Percentiles rank a stretch among this genome's conserved stretches.
Conservation (phyloP, 2,329 filamentous ascomycete species). For the Xylaria sp. region DNA sequence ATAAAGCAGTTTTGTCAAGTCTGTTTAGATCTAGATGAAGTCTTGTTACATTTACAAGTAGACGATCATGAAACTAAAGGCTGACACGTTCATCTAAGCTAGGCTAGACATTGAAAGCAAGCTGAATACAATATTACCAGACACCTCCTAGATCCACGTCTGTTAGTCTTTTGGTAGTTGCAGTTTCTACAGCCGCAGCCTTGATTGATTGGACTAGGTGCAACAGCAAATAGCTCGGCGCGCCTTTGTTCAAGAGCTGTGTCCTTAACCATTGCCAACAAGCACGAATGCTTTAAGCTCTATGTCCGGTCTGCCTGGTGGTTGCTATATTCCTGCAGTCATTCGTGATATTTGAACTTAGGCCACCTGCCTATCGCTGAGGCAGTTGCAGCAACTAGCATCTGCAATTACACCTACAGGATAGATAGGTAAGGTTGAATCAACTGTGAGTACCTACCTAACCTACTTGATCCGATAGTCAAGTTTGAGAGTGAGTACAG, state of each 20-base stretch:
- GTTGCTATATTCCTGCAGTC: background rate
- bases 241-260: background rate
- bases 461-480: background rate
- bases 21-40: background rate
- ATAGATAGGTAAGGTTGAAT: no score
- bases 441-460: background rate
- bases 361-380: background rate
- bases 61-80: background rate
- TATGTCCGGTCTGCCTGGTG: background rate
- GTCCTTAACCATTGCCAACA: background rate
- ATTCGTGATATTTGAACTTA: background rate
- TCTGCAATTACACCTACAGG: background rate
- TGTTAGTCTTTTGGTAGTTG: background rate
- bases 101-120: conserved; percentile 1
- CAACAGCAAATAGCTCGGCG: background rate
- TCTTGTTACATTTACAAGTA: background rate
- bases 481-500: background rate
- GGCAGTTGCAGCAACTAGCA: background rate
- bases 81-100: conserved; percentile 6
- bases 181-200: background rate
- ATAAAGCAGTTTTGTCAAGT: background rate
- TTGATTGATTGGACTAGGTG: background rate
- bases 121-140: conserved; percentile 4
- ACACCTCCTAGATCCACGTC: background rate
- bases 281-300: background rate